Percentiles rank a stretch among this genome's conserved stretches.
Conservation (phyloP, 2,329 filamentous ascomycete genomes). For the Trichothecium sympodiale region DNA sequence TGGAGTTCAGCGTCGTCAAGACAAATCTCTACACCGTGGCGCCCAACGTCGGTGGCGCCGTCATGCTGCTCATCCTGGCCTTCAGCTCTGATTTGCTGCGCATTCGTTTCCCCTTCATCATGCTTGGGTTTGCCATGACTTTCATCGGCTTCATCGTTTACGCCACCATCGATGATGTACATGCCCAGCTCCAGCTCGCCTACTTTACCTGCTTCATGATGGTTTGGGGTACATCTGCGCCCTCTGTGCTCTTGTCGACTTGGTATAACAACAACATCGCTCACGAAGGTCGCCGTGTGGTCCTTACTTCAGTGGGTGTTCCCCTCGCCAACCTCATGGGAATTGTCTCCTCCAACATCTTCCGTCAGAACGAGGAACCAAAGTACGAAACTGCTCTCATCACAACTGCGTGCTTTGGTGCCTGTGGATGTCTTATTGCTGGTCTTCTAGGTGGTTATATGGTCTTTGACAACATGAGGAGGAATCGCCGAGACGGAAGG, state of each 20-base stretch:
- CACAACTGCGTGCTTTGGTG: constrained; percentile 56
- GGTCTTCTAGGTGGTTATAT: constrained; percentile 47
- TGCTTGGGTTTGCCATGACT: constrained; percentile 61
- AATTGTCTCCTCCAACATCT: constrained; percentile 58
- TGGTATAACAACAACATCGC: constrained; percentile 77
- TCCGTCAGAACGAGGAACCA: constrained; percentile 50
- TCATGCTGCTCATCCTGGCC: constrained; percentile 60
- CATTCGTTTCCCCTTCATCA: constrained; percentile 65
- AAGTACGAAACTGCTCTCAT: constrained; percentile 56
- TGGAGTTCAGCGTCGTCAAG: constrained; percentile 37
- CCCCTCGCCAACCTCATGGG: constrained; percentile 50
- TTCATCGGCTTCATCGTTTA: constrained; percentile 74
- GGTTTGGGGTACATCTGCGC: constrained; percentile 68
- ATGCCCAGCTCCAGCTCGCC: constrained; percentile 49
- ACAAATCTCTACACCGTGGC: constrained; percentile 78
- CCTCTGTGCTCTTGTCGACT: constrained; percentile 55
- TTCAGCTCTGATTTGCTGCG: constrained; percentile 57
- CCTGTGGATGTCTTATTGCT: constrained; percentile 43
- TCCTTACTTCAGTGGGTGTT: constrained; percentile 61
- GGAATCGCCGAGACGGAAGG: constrained; percentile 40
- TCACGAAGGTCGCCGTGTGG: constrained; percentile 60
- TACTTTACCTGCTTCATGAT: constrained; percentile 76
- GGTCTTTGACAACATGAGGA: constrained; percentile 41
- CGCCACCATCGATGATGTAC: constrained; percentile 54
- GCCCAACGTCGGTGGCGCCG: constrained; percentile 64